Conservation (phyloP, 371 early-diverging fungal genomes). For the Rhizopus sp. region DNA sequence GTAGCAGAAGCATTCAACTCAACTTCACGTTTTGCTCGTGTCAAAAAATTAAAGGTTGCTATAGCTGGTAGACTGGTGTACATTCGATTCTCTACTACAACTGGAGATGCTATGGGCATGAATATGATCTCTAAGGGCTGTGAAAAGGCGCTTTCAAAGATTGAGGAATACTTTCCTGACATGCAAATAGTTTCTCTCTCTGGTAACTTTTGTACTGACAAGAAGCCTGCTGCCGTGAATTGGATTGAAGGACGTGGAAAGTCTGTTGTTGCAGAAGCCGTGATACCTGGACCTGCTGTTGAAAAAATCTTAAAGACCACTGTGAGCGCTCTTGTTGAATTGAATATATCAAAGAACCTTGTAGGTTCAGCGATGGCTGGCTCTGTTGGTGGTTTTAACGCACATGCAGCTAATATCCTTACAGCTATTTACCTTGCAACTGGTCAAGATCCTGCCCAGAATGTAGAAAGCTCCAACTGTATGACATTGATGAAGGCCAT, state of each 20-base stretch:
- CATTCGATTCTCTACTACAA: constrained; percentile 86
- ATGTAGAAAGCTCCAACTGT: constrained; percentile 92
- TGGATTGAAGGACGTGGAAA: constrained; percentile 98
- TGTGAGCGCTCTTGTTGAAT: constrained; percentile 72
- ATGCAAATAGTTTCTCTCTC: constrained; percentile 83
- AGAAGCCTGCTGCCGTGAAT: constrained; percentile 96
- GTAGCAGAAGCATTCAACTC: constrained; percentile 84
- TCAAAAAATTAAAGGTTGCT: constrained; percentile 79
- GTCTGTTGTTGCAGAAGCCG: constrained; percentile 86
- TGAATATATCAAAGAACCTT: constrained; percentile 88
- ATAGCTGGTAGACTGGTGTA: constrained; percentile 84
- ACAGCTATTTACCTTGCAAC: constrained; percentile 93
- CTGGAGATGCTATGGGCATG: constrained; percentile 99
- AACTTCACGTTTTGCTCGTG: constrained; percentile 87
- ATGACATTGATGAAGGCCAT: constrained; percentile 93
- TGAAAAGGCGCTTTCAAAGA: constrained; percentile 69
- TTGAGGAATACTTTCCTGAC: constrained; percentile 67
- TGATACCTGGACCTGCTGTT: constrained; percentile 81
- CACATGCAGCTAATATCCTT: constrained; percentile 94
- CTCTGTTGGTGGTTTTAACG: constrained; percentile 92
- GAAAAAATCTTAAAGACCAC: constrained; percentile 86
- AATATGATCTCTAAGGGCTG: constrained; percentile 98
- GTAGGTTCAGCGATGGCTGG: constrained; percentile 97
- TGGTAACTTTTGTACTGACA: constrained; percentile 97
- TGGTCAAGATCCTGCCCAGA: constrained; percentile 97